Evolutionary conservation across 2,329 filamentous ascomycete species (phyloP).

Genomic region (Calonectria pteridis): DNA sequence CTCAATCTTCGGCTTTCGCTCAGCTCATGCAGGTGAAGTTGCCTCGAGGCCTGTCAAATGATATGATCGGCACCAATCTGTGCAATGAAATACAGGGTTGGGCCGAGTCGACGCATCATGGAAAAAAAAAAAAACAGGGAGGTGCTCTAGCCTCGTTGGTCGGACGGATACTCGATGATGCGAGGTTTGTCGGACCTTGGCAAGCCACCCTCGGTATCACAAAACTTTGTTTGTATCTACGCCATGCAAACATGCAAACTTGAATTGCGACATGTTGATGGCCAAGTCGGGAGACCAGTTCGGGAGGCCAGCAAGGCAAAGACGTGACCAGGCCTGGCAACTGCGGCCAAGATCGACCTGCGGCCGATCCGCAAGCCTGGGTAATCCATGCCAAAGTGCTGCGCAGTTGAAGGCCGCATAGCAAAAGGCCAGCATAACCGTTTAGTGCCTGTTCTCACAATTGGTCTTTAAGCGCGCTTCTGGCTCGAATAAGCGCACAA

Average conservation of each 20-base stretch:
- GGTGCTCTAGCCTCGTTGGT: not conserved
- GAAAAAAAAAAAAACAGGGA: not conserved
- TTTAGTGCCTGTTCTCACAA: conserved; percentile 3
- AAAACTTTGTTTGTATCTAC: not conserved
- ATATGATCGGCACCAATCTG: conserved; percentile 13
- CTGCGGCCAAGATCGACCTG: conserved; percentile 11
- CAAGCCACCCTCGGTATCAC: not conserved
- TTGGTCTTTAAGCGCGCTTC: not conserved
- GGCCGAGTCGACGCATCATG: not conserved
- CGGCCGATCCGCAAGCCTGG: conserved; percentile 11
- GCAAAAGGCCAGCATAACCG: conserved; percentile 10
- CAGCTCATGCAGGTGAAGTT: not conserved
- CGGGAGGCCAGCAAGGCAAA: not conserved
- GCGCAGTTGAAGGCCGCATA: conserved; percentile 3
- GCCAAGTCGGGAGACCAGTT: not conserved
- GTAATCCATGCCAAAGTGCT: conserved; percentile 11
- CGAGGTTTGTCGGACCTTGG: not conserved
- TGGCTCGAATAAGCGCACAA: not conserved
- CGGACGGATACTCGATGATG: not conserved
- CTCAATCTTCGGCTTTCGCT: conserved; percentile 13
- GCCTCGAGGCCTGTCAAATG: not conserved
- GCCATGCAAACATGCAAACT: not conserved
- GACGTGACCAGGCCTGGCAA: not conserved
- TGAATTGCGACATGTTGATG: not conserved
- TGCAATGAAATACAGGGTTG: not conserved